phyloP scores from a whole-genome alignment of 2,329 filamentous ascomycete genomes.

The Plectosphaerella sp. region DNA sequence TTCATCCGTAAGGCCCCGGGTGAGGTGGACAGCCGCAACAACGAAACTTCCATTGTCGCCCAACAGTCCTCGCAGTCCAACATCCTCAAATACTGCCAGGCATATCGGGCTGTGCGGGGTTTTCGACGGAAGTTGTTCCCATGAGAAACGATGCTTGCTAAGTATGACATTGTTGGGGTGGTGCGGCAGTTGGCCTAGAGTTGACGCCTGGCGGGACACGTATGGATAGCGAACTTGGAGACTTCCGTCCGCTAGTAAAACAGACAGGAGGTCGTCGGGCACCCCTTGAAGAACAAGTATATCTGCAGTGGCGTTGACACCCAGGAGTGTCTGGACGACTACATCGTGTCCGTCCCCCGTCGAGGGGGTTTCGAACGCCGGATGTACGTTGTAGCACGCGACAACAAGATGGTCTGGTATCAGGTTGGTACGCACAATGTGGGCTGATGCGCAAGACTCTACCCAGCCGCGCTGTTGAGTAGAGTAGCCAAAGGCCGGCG shows the following conservation, averaged over 20 bases:
- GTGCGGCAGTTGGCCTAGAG: constrained; percentile 48
- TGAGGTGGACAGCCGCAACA: constrained; percentile 57
- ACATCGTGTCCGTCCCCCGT: constrained; percentile 34
- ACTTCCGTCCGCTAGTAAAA: constrained; percentile 40
- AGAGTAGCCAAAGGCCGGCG: too few relatives aligned
- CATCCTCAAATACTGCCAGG: constrained; percentile 19
- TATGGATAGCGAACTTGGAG: constrained; percentile 49
- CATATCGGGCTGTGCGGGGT: constrained; percentile 49
- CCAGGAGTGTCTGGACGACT: constrained; percentile 39
- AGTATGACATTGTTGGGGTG: constrained; percentile 58
- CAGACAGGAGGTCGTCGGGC: constrained; percentile 57
- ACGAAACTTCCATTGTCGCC: constrained; percentile 32
- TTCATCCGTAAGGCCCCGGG: constrained; percentile 54
- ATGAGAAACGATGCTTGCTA: constrained; percentile 50
- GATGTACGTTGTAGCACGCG: constrained; percentile 49
- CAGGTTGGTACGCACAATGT: not conserved
- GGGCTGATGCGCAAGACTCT: too few relatives aligned
- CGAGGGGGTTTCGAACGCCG: constrained; percentile 44
- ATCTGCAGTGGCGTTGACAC: constrained; percentile 36
- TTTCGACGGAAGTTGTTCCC: constrained; percentile 49
- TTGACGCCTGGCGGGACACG: constrained; percentile 52
- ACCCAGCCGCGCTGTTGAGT: too few relatives aligned
- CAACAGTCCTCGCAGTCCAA: constrained; percentile 19
- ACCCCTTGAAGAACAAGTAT: constrained; percentile 57
- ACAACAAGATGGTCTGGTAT: constrained; percentile 25